Conservation (phyloP, 768 basidiomycete genomes). For the Leccinum broughii region DNA sequence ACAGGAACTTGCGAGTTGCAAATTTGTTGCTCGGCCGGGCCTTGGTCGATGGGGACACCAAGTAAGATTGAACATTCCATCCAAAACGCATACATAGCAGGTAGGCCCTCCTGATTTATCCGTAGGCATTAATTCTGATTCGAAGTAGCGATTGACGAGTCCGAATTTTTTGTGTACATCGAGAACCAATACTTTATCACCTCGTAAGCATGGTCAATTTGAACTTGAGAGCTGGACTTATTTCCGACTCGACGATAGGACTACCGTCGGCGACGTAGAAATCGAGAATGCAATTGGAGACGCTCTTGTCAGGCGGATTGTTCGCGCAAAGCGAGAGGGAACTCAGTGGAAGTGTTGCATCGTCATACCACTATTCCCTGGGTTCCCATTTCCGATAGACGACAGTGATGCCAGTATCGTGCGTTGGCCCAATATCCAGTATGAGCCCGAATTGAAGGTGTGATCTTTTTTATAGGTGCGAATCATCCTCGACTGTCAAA, state of each 20-base stretch:
- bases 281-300: conserved; percentile 95
- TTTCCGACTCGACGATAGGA: conserved; percentile 45
- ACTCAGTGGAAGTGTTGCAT: conserved; percentile 92
- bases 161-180: background rate
- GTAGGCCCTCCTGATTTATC: conserved; percentile 36
- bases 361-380: conserved; percentile 88
- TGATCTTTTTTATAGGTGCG: conserved; percentile 58
- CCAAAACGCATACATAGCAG: conserved; percentile 91
- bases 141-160: background rate
- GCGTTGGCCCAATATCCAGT: conserved; percentile 29
- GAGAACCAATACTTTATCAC: background rate
- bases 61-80: conserved; percentile 87
- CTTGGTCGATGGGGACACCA: conserved; percentile 94
- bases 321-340: conserved; percentile 78
- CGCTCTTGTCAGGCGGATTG: conserved; percentile 87
- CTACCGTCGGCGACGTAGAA: conserved; percentile 78
- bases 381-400: conserved; percentile 92
- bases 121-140: background rate
- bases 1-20: conserved; percentile 98
- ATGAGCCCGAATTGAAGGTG: background rate
- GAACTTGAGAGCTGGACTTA: conserved; percentile 2
- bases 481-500: conserved; percentile 95
- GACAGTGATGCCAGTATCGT: conserved; percentile 92
- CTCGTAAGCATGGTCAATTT: background rate
- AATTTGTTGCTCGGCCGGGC: conserved; percentile 91